phyloP scores from a whole-genome alignment of 2,329 filamentous ascomycete species.

The Colletotrichum caudatum region DNA sequence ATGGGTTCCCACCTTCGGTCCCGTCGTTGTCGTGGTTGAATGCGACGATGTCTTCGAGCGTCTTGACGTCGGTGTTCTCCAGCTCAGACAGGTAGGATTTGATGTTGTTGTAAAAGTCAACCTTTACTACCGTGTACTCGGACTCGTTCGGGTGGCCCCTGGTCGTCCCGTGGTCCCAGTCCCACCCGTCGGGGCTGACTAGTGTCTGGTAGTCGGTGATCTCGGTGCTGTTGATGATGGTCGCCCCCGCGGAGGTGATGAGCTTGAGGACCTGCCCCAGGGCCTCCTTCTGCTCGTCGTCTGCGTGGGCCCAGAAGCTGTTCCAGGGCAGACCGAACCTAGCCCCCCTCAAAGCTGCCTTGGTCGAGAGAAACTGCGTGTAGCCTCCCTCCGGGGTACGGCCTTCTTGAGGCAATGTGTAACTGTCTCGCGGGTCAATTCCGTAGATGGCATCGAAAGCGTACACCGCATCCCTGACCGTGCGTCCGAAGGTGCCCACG shows the following conservation, averaged over 20 bases:
- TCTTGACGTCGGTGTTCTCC: conserved; percentile 68
- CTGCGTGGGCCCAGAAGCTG: conserved; percentile 75
- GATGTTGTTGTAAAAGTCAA: conserved; percentile 75
- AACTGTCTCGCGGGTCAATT: conserved; percentile 72
- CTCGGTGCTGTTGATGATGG: conserved; percentile 77
- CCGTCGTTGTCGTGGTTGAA: conserved; percentile 74
- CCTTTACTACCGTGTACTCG: conserved; percentile 79
- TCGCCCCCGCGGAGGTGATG: conserved; percentile 72
- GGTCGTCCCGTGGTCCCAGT: conserved; percentile 75
- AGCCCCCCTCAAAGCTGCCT: conserved; percentile 67
- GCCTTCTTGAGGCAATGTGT: conserved; percentile 69
- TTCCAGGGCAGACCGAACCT: conserved; percentile 79
- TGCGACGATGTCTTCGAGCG: conserved; percentile 73
- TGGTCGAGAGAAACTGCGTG: conserved; percentile 65
- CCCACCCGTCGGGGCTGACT: conserved; percentile 76
- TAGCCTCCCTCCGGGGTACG: conserved; percentile 69
- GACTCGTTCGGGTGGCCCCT: conserved; percentile 77
- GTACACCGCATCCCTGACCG: conserved; percentile 75
- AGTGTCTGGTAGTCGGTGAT: conserved; percentile 72
- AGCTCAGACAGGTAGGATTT: conserved; percentile 72
- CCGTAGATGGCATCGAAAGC: conserved; percentile 77
- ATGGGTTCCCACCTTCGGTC: conserved; percentile 74
- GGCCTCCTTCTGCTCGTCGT: conserved; percentile 64
- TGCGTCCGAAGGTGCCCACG: conserved; percentile 75
- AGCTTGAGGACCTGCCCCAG: conserved; percentile 64